Percentiles rank a stretch among this genome's conserved stretches.
phyloP scores from a whole-genome alignment of 768 basidiomycete species.

The Amanita subjunquillea region DNA sequence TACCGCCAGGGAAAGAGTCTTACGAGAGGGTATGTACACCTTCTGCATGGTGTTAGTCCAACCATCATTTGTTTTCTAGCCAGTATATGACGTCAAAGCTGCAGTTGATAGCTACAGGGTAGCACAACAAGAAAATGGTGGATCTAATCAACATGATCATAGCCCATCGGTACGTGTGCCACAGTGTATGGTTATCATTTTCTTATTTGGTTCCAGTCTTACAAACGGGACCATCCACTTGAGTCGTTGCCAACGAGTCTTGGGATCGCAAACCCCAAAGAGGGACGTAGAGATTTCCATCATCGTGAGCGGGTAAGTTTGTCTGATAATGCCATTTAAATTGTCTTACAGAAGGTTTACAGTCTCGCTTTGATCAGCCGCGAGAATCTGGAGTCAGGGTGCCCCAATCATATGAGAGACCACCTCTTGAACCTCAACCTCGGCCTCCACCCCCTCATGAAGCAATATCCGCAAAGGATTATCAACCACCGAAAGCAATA shows the following conservation, averaged over 20 bases:
- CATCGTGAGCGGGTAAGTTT: neutral
- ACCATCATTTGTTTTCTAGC: slow-evolving; percentile 2
- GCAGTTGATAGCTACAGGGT: slow-evolving; percentile 10
- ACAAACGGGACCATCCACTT: neutral
- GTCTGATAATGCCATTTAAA: neutral
- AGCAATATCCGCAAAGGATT: slow-evolving; percentile 11
- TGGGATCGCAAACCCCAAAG: neutral
- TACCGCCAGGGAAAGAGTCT: slow-evolving; percentile 14
- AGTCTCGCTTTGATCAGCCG: slow-evolving; percentile 4
- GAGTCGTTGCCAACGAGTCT: neutral
- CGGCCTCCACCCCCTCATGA: slow-evolving; percentile 14
- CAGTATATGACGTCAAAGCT: slow-evolving; percentile 3
- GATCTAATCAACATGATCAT: slow-evolving; percentile 3
- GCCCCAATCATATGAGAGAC: neutral
- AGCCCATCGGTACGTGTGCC: slow-evolving; percentile 10
- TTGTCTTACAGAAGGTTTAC: neutral
- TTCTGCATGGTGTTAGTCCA: neutral
- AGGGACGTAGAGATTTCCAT: neutral
- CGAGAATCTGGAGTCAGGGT: neutral
- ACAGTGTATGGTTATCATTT: neutral
- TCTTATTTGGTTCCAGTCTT: neutral
- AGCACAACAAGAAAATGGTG: slow-evolving; percentile 7
- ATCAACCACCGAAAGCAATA: neutral
- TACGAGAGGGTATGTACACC: slow-evolving; percentile 16
- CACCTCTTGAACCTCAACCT: neutral